phyloP scores from a whole-genome alignment of 2,329 filamentous ascomycete species.

The Elsinoe perseae region DNA sequence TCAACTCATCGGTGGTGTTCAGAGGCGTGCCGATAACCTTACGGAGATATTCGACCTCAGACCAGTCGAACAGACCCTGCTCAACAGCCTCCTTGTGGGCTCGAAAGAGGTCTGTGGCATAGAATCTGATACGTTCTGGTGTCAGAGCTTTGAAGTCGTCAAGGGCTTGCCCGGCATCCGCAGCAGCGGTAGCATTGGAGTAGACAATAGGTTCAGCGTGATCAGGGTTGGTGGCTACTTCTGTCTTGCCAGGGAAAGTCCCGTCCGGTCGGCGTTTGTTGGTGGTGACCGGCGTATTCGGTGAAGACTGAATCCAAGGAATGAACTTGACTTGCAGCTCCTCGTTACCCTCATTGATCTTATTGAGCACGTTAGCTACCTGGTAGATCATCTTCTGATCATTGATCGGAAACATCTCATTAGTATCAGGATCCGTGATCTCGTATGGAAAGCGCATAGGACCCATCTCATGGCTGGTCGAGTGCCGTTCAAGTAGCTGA shows the following conservation, averaged over 20 bases:
- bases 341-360: slow-evolving; percentile 47
- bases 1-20: slow-evolving; percentile 50
- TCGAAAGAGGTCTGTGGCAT: slow-evolving; percentile 41
- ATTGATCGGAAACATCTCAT: slow-evolving; percentile 51
- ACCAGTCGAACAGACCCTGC: slow-evolving; percentile 54
- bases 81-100: slow-evolving; percentile 49
- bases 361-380: slow-evolving; percentile 52
- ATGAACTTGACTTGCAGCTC: slow-evolving; percentile 53
- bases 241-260: slow-evolving; percentile 45
- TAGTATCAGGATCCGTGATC: slow-evolving; percentile 38
- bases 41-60: slow-evolving; percentile 55
- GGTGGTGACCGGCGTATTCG: slow-evolving; percentile 47
- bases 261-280: slow-evolving; percentile 45
- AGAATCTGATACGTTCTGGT: slow-evolving; percentile 26
- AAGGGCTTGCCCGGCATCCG: slow-evolving; percentile 35
- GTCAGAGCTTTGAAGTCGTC: slow-evolving; percentile 31
- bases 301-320: slow-evolving; percentile 50
- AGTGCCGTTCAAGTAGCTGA: slow-evolving; percentile 53
- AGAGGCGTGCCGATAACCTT: slow-evolving; percentile 49
- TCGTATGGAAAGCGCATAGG: slow-evolving; percentile 58
- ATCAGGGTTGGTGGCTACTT: slow-evolving; percentile 41
- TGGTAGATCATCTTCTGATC: slow-evolving; percentile 61
- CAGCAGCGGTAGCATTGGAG: slow-evolving; percentile 31
- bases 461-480: slow-evolving; percentile 56
- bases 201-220: slow-evolving; percentile 29